Evolutionary conservation across 2,329 filamentous ascomycete species (phyloP), one percentile per base, ranked within the genome.

Genomic region (Trichoderma sp.): DNA sequence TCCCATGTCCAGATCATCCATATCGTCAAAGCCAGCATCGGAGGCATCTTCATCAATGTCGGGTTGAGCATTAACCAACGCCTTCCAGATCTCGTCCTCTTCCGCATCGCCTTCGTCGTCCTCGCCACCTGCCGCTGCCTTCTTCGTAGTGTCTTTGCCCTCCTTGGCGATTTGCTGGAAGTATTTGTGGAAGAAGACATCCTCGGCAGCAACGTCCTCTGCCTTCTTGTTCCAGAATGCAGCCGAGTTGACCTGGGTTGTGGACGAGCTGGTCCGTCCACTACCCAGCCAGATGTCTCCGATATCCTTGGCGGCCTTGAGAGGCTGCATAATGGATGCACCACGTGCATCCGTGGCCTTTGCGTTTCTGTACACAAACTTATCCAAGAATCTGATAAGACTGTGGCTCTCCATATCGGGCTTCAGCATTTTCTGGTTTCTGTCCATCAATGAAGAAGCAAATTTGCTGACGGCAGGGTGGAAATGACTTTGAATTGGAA

Each of bases 141-240:
- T 89, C 85, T 89, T 90, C 79, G 88, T 88, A 80, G 87, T 56
- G 69, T 82, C 85, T 82, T 93, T 90, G 75, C 83, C 83, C 68
- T 88, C 86, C 84, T 92, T 95, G 77, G 91, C 91, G 74, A 94
- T 85, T 77, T 92, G 90, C 76, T 91, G 92, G 85, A 99, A 99
- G 90, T 99, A 99, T 79, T 95, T 92, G 84, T 99, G 97, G 90
- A 99, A 99, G 90, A 99, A 99, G 53, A 95, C 94, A 82, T 99
- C 97, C 78, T 99, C 95, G 0, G 92, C 94, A 3, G 93, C 92
- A 62, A 99, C 93, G 72, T 98, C 92, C 78, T 95, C 92, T n/a
- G 90, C 88, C 86, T 95, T 95, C 90, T 94, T 95, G 81, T 92
- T 93, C 94, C 95, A 98, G 88, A 99, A 99, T 3, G 91, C 88